Percentiles rank a stretch among this genome's conserved stretches.
phyloP scores from a whole-genome alignment of 352 stramenopile species.

The Achlya hypogyna region DNA sequence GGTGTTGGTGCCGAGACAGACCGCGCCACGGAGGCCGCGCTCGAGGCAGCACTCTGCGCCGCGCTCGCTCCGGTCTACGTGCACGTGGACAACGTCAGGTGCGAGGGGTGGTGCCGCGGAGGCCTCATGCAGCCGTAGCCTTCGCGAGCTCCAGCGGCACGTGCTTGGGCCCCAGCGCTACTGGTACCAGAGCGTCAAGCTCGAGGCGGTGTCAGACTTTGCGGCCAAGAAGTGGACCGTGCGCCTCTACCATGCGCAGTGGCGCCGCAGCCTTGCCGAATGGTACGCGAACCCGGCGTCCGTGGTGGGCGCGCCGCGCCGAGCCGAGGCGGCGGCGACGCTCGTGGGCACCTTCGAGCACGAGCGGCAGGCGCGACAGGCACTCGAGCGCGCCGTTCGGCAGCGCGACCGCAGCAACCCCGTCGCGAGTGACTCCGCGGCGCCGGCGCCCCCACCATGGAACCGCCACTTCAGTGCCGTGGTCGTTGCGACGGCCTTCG shows the following conservation, averaged over 20 bases:
- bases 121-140: constrained; percentile 21
- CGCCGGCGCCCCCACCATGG: constrained; percentile 27
- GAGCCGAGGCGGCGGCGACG: constrained; percentile 31
- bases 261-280: constrained; percentile 16
- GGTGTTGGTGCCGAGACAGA: background rate
- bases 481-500: constrained; percentile 44
- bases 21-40: background rate
- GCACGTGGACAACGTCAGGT: constrained; percentile 13
- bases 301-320: constrained; percentile 24
- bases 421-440: constrained; percentile 27
- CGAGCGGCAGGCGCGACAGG: constrained; percentile 31
- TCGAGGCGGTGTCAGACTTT: constrained; percentile 34
- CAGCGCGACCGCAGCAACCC: constrained; percentile 34
- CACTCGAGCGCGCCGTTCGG: constrained; percentile 32
- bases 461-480: constrained; percentile 37
- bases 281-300: constrained; percentile 26
- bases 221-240: constrained; percentile 43
- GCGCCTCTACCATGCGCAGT: constrained; percentile 41
- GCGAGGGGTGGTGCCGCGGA: background rate
- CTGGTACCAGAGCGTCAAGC: constrained; percentile 58
- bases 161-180: constrained; percentile 53
- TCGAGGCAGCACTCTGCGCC: background rate
- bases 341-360: constrained; percentile 51
- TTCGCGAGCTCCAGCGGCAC: constrained; percentile 44
- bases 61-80: background rate